Conservation (phyloP, 352 stramenopile species). For the Globisporangium parvum region DNA sequence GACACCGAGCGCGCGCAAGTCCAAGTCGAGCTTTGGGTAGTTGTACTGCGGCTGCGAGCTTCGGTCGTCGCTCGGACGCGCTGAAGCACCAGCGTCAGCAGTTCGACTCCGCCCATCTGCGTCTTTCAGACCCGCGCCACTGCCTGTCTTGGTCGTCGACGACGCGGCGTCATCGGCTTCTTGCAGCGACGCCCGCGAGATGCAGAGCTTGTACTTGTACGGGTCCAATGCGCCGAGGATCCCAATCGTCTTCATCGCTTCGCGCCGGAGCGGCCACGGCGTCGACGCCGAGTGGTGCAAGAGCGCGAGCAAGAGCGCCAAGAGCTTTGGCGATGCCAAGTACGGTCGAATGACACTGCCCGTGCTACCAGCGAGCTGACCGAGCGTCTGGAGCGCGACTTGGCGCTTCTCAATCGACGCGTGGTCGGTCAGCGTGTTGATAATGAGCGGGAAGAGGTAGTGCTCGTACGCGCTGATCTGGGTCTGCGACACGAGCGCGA, state of each 20-base stretch:
- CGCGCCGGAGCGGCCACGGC: constrained; percentile 90
- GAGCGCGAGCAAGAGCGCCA: constrained; percentile 93
- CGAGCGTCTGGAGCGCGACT: constrained; percentile 94
- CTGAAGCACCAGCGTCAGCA: too few relatives aligned
- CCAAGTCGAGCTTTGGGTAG: constrained; percentile 44
- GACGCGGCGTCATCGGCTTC: constrained; percentile 54
- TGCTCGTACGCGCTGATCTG: constrained; percentile 92
- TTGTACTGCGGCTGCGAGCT: constrained; percentile 24
- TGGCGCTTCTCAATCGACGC: constrained; percentile 94
- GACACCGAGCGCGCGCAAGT: constrained; percentile 56
- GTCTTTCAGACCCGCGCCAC: background rate
- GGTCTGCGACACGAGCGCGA: constrained; percentile 87
- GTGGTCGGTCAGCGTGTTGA: constrained; percentile 95
- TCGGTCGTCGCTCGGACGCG: too few relatives aligned
- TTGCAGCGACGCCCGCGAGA: constrained; percentile 59
- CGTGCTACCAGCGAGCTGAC: constrained; percentile 91
- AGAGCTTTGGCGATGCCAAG: constrained; percentile 93
- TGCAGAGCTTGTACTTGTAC: constrained; percentile 90
- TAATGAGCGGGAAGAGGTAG: constrained; percentile 94
- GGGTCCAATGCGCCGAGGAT: constrained; percentile 95
- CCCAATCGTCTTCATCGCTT: constrained; percentile 96
- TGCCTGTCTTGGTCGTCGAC: constrained; percentile 9
- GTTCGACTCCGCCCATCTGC: background rate
- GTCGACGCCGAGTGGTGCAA: constrained; percentile 87
- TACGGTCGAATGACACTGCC: constrained; percentile 94